Conservation (phyloP, 2,329 filamentous ascomycete species). For the Aspergillus brasiliensis region DNA sequence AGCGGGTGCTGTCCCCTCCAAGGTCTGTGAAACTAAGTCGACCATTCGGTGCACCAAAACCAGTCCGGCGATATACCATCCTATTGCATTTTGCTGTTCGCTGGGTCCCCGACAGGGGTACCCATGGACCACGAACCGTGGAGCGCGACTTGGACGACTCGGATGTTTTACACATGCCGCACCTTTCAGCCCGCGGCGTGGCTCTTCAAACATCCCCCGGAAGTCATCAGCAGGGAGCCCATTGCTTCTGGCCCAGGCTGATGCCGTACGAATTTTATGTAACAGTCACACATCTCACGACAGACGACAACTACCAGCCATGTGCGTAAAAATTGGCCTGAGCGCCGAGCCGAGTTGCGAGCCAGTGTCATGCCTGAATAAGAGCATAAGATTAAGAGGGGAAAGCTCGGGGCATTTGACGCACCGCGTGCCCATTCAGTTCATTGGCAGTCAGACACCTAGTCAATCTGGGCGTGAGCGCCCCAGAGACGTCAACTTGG, state of each 20-base stretch:
- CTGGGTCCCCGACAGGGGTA: background rate
- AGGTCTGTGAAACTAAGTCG: background rate
- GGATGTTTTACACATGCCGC: background rate
- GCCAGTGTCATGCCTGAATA: background rate
- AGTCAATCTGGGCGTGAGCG: slow-evolving; percentile 8
- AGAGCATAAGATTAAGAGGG: slow-evolving; percentile 9
- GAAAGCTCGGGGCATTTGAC: slow-evolving; percentile 11
- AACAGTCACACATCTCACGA: background rate
- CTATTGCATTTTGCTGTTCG: background rate
- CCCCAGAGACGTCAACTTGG: slow-evolving; percentile 9
- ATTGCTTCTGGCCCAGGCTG: background rate
- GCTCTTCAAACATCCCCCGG: background rate
- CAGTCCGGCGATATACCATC: background rate
- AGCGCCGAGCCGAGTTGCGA: slow-evolving; percentile 9
- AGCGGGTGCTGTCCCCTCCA: background rate
- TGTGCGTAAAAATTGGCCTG: slow-evolving; percentile 10
- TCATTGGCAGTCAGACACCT: slow-evolving; percentile 4
- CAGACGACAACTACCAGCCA: background rate
- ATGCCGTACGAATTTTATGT: background rate
- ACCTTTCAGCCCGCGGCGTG: background rate
- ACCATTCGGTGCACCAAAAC: background rate
- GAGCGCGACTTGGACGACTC: background rate
- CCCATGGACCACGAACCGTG: background rate
- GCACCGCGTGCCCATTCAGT: slow-evolving; percentile 18
- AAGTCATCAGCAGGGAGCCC: background rate